These are phyloP conservation scores for Kazachstania africana DNA, from an alignment of 805 yeast genomes.

Conservation along the genomic window DNA sequence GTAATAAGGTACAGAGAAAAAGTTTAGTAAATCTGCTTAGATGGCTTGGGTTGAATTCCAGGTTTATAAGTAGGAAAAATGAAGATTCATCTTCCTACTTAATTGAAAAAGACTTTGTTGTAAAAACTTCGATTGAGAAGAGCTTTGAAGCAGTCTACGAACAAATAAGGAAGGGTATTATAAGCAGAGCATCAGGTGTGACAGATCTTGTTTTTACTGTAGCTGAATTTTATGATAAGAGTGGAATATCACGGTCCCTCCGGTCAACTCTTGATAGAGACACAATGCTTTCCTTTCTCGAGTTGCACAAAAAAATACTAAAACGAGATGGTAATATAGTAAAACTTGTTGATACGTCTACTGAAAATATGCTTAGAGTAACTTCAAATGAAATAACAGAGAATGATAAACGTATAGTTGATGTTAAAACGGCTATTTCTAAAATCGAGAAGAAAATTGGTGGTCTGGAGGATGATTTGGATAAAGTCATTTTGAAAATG, in stretches of 20 bases:
- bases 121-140: conserved; percentile 6
- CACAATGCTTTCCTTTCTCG: conserved; percentile 12
- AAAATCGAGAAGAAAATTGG: conserved; percentile 11
- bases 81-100: conserved; percentile 9
- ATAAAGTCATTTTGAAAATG: conserved; percentile 10
- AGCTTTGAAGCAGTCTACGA: conserved; percentile 5
- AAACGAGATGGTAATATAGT: conserved; percentile 7
- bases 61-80: conserved; percentile 8
- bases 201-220: conserved; percentile 15
- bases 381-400: conserved; percentile 19
- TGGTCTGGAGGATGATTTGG: conserved; percentile 12
- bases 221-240: conserved; percentile 9
- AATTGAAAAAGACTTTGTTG: conserved; percentile 9
- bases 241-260: conserved; percentile 4
- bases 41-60: conserved; percentile 9
- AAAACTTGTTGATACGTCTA: conserved; percentile 11
- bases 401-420: conserved; percentile 25
- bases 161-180: conserved; percentile 8
- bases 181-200: conserved; percentile 9
- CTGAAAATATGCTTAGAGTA: conserved; percentile 10
- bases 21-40: conserved; percentile 2
- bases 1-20: too few relatives aligned
- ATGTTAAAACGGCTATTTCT: conserved; percentile 21
- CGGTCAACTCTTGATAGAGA: conserved; percentile 7
- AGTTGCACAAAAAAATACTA: conserved; percentile 9